Conservation (phyloP, 2,329 filamentous ascomycete genomes). For the Fusarium sp. region DNA sequence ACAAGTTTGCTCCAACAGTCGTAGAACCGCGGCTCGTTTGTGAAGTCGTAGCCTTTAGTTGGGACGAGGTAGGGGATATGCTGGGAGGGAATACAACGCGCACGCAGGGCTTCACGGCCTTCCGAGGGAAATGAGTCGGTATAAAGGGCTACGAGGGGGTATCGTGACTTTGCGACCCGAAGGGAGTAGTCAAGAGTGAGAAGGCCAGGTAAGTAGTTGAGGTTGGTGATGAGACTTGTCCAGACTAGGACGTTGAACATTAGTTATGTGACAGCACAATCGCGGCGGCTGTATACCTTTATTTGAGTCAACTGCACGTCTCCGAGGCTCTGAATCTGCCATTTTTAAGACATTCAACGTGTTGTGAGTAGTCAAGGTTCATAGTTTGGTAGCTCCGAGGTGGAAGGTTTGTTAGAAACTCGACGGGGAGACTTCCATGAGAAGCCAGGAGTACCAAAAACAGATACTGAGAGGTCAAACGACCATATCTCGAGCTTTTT, state of each 20-base stretch:
- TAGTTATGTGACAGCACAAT: not conserved
- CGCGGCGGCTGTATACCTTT: slow-evolving; percentile 48
- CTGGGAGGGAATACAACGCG: slow-evolving; percentile 76
- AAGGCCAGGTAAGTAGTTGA: slow-evolving; percentile 83
- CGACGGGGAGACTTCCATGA: not conserved
- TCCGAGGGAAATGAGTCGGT: slow-evolving; percentile 79
- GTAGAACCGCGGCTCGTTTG: slow-evolving; percentile 84
- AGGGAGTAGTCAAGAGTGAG: slow-evolving; percentile 85
- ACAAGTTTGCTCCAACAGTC: slow-evolving; percentile 92
- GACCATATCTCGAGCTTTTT: not conserved
- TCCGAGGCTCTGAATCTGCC: slow-evolving; percentile 33
- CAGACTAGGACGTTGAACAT: slow-evolving; percentile 69
- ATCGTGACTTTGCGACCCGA: slow-evolving; percentile 71
- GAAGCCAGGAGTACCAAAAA: not conserved
- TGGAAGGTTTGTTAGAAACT: slow-evolving; percentile 19
- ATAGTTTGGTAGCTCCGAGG: slow-evolving; percentile 13
- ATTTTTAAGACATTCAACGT: slow-evolving; percentile 28
- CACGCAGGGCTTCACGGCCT: slow-evolving; percentile 76
- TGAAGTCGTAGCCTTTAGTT: slow-evolving; percentile 73
- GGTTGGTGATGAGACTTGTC: slow-evolving; percentile 90
- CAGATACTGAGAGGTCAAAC: not conserved
- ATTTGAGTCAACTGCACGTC: slow-evolving; percentile 54
- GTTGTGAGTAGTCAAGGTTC: not conserved
- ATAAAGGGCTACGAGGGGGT: slow-evolving; percentile 86
- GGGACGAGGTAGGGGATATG: slow-evolving; percentile 81